phyloP scores from a whole-genome alignment of 306 rosid species.

The Quercus suber region DNA sequence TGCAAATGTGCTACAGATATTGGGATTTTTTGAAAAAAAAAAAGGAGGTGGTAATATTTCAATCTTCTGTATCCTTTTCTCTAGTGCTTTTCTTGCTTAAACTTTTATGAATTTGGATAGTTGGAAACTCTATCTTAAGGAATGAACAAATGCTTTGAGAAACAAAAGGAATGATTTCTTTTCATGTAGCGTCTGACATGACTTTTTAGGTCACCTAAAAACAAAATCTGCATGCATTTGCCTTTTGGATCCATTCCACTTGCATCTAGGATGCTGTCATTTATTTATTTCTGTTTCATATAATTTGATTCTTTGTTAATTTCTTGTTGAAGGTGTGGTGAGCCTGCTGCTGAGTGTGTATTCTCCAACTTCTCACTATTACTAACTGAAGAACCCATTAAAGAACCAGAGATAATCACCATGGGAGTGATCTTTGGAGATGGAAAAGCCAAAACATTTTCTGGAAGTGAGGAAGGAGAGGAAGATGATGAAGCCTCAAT shows the following conservation, averaged over 20 bases:
- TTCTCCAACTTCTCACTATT: slow-evolving; percentile 75
- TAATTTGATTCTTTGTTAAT: background rate
- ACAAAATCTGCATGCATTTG: background rate
- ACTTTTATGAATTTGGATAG: background rate
- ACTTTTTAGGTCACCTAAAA: background rate
- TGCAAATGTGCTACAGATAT: background rate
- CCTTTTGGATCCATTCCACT: background rate
- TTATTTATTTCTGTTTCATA: background rate
- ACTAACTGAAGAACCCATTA: slow-evolving; percentile 62
- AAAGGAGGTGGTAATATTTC: background rate
- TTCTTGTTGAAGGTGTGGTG: slow-evolving; percentile 63
- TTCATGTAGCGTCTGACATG: background rate
- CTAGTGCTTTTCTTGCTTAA: background rate
- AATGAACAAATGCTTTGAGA: background rate
- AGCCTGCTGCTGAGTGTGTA: slow-evolving; percentile 62
- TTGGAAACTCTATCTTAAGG: background rate
- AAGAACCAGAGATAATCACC: slow-evolving; percentile 62
- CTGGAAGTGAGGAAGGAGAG: slow-evolving; percentile 27
- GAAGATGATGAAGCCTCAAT: slow-evolving; percentile 49
- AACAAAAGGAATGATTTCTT: background rate
- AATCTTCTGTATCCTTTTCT: background rate
- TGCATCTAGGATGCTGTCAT: background rate
- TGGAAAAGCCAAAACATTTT: slow-evolving; percentile 24
- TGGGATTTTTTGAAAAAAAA: background rate
- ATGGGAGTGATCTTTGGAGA: slow-evolving; percentile 58